Evolutionary conservation across 192 early-diverging fungal species (phyloP).

Genomic region (Podila epigama): DNA sequence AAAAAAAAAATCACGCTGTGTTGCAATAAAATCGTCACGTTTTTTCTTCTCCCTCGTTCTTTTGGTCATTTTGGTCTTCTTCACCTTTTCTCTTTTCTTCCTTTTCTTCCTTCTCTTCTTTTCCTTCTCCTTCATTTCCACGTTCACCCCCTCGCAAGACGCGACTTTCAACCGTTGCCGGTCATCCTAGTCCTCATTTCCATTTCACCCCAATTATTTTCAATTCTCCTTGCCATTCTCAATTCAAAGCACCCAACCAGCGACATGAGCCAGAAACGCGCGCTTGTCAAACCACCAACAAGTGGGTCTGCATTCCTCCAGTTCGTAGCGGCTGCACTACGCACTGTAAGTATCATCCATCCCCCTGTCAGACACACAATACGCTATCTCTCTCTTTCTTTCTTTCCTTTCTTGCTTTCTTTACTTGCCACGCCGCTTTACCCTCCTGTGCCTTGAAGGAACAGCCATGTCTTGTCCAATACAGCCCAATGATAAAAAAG

Average conservation of each 20-base stretch:
- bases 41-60: too few relatives aligned
- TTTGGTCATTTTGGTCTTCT: background rate
- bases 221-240: background rate
- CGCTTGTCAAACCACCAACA: slow-evolving; percentile 25
- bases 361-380: too few relatives aligned
- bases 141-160: too few relatives aligned
- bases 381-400: background rate
- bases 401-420: background rate
- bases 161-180: background rate
- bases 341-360: slow-evolving; percentile 16
- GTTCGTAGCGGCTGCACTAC: slow-evolving; percentile 36
- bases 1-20: too few relatives aligned
- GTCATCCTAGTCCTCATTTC: background rate
- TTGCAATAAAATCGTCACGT: too few relatives aligned
- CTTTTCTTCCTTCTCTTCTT: background rate
- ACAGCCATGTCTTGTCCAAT: background rate
- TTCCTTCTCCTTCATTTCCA: too few relatives aligned
- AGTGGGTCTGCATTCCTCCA: slow-evolving; percentile 44
- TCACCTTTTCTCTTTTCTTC: background rate
- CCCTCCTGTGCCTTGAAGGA: background rate
- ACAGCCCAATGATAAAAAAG: background rate
- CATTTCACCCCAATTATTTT: background rate
- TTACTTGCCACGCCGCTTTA: background rate
- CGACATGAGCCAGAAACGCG: slow-evolving; percentile 10
- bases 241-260: background rate